phyloP scores from a whole-genome alignment of 208 protist species.

The Trichomonas vaginalis region DNA sequence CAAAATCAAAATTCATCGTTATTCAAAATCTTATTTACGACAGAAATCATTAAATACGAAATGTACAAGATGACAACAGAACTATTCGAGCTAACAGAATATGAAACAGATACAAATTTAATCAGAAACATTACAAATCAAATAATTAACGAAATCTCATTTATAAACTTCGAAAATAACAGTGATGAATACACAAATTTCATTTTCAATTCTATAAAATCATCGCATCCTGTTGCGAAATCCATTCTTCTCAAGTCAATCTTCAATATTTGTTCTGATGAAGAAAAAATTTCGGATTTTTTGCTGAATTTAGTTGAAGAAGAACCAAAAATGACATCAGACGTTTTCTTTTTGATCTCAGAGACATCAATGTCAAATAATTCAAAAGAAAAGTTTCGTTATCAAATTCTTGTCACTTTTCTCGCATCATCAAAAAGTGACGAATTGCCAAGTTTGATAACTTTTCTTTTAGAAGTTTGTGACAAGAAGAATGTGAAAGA shows the following conservation, averaged over 20 bases:
- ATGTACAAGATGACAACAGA: background rate
- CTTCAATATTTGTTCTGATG: background rate
- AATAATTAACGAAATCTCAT: background rate
- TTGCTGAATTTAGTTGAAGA: background rate
- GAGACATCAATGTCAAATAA: background rate
- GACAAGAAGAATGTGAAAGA: background rate
- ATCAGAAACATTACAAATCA: background rate
- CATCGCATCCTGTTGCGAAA: background rate
- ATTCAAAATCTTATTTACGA: background rate
- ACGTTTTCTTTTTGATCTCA: background rate
- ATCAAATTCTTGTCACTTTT: background rate
- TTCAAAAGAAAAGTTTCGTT: background rate
- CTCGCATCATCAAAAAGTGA: background rate
- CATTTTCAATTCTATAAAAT: background rate
- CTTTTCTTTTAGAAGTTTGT: background rate
- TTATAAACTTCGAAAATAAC: background rate
- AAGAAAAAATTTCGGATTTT: background rate
- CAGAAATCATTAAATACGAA: background rate
- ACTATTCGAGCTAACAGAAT: background rate
- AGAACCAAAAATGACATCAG: background rate
- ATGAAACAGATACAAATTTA: background rate
- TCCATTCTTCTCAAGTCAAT: background rate
- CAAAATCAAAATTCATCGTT: background rate
- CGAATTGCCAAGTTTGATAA: background rate
- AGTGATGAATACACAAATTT: background rate